Percentiles rank a stretch among this genome's conserved stretches.
phyloP scores from a whole-genome alignment of 108 stramenopile species.

The Cyclotella distinguenda region DNA sequence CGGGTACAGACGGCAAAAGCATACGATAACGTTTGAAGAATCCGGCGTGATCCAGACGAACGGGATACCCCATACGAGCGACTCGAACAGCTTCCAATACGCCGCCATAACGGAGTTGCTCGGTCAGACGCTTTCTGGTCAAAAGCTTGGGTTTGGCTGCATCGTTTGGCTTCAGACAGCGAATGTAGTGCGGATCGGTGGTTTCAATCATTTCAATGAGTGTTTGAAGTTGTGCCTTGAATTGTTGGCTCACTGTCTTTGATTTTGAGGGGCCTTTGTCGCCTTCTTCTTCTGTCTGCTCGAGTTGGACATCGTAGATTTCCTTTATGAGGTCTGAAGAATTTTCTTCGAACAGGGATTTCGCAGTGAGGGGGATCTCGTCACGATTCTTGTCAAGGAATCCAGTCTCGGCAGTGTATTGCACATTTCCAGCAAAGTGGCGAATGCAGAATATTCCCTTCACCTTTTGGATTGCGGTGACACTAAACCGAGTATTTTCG shows the following conservation, averaged over 20 bases:
- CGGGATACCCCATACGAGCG: conserved; percentile 97
- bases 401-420: conserved; percentile 88
- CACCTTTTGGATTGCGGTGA: conserved; percentile 74
- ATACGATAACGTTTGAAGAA: conserved; percentile 93
- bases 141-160: conserved; percentile 80
- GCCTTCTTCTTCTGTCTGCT: conserved; percentile 48
- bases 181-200: conserved; percentile 99
- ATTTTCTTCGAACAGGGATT: conserved; percentile 86
- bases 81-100: conserved; percentile 99
- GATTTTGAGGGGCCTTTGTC: conserved; percentile 53
- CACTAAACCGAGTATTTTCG: conserved; percentile 77
- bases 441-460: conserved; percentile 81
- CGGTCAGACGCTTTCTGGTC: conserved; percentile 83
- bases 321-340: conserved; percentile 72
- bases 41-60: conserved; percentile 85
- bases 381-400: conserved; percentile 99
- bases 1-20: conserved; percentile 71
- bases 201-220: conserved; percentile 88
- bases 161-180: conserved; percentile 98
- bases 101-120: conserved; percentile 97
- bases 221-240: conserved; percentile 86
- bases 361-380: conserved; percentile 88
- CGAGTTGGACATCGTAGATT: conserved; percentile 70
- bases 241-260: conserved; percentile 93
- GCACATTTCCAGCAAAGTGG: conserved; percentile 96